Evolutionary conservation across 148 eudicot species (phyloP).

Genomic region (Polygonum maritimum): DNA sequence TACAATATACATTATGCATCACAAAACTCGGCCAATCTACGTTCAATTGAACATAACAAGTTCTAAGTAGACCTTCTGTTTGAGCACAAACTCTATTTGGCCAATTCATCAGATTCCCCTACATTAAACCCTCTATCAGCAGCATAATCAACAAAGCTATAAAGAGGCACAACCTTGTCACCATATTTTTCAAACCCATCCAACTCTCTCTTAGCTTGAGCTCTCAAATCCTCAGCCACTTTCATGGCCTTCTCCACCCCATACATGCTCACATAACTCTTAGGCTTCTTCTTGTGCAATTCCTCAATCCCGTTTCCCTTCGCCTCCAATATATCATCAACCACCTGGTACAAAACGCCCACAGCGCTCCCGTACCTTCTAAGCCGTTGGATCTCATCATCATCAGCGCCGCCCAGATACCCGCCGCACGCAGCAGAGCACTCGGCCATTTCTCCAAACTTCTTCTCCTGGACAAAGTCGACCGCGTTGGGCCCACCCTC

Average conservation of each 20-base stretch:
- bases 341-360: slow-evolving; percentile 76
- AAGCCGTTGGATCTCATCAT: slow-evolving; percentile 62
- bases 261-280: slow-evolving; percentile 73
- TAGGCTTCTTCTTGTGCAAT: slow-evolving; percentile 27
- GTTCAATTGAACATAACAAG: background rate
- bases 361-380: slow-evolving; percentile 79
- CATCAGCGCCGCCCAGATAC: slow-evolving; percentile 64
- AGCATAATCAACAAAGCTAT: slow-evolving; percentile 87
- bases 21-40: background rate
- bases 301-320: slow-evolving; percentile 18
- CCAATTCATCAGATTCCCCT: slow-evolving; percentile 17
- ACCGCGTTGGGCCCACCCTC: slow-evolving; percentile 65
- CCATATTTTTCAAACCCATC: slow-evolving; percentile 70
- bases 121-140: slow-evolving; percentile 76
- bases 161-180: slow-evolving; percentile 59
- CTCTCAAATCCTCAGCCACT: slow-evolving; percentile 69
- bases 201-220: slow-evolving; percentile 61
- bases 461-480: slow-evolving; percentile 75
- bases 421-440: slow-evolving; percentile 96
- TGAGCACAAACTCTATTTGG: background rate
- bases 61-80: background rate
- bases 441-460: slow-evolving; percentile 80
- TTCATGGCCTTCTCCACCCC: slow-evolving; percentile 80
- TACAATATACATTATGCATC: background rate
- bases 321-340: slow-evolving; percentile 55